Percentiles rank a stretch among this genome's conserved stretches.
Evolutionary conservation across 306 rosid genomes (phyloP).

Genomic region (Elaeagnus macrophylla): DNA sequence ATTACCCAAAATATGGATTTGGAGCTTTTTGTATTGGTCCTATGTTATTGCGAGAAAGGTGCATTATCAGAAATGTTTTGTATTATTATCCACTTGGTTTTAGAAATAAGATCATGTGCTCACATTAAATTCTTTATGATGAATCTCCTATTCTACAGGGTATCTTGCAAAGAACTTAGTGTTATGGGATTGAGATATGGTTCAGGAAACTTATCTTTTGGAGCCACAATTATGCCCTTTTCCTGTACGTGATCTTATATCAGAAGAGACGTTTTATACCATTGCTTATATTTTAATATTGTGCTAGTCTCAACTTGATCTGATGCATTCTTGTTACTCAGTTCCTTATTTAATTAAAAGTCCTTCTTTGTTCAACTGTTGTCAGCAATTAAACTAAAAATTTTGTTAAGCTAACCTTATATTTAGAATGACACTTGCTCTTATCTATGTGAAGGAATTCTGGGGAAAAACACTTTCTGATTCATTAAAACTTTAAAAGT

Average conservation of each 20-base stretch:
- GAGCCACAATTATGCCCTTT: slow-evolving; percentile 64
- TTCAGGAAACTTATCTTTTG: slow-evolving; percentile 62
- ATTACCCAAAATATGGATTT: slow-evolving; percentile 72
- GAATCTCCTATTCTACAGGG: slow-evolving; percentile 36
- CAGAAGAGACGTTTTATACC: slow-evolving; percentile 7
- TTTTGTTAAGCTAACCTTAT: background rate
- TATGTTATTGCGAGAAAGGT: slow-evolving; percentile 65
- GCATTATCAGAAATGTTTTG: slow-evolving; percentile 17
- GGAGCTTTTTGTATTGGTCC: slow-evolving; percentile 92
- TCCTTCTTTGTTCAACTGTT: no score
- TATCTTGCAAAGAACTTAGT: slow-evolving; percentile 60
- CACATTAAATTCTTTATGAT: slow-evolving; percentile 23
- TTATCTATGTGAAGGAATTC: background rate
- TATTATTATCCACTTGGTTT: background rate
- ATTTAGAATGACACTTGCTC: background rate
- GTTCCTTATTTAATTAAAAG: no score
- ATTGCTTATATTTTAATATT: background rate
- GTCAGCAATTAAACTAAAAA: no score
- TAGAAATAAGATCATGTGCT: slow-evolving; percentile 11
- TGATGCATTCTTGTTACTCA: no score
- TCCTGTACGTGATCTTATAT: slow-evolving; percentile 40
- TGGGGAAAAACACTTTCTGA: no score
- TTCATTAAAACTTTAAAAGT: no score
- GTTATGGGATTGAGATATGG: slow-evolving; percentile 87
- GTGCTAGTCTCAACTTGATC: background rate